Evolutionary conservation across 2,329 filamentous ascomycete genomes (phyloP), one percentile per base, ranked within the genome.

Genomic region (Sporothrix pseudoabietina): DNA sequence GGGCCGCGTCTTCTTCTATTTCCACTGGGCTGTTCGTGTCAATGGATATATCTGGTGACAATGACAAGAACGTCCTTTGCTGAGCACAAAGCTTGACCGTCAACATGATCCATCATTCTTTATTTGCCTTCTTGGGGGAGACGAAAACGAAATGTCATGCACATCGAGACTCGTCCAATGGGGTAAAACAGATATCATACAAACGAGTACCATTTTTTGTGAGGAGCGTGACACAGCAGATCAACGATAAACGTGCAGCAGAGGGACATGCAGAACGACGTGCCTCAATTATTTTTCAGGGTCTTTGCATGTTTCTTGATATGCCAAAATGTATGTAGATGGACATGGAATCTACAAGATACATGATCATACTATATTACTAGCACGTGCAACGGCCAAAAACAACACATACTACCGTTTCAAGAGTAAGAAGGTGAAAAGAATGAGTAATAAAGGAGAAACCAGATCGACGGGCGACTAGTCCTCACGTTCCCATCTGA

Each of bases 391-490:
- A 47, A 47, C 14, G 6, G 30, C 19, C 35, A n/a, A 63, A 63
- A 14, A n/a, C 59, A n/a, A 44, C n/a, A 44, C 59, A 65, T 5
- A 65, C 59, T 44, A 7, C 19, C 2, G 52, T 55, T 49, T 49
- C 30, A n/a, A 19, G 30, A 59, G 52, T 19, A 39, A 59, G 7
- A 55, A 35, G 55, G 9, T 12, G 8, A 19, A 26, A 35, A 59
- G 55, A 59, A 59, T 59, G 55, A 59, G 55, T 35, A 35, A 59
- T 35, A 59, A 59, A 59, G 55, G 6, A 59, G 30, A 39, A 35
- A 0, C 14, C n/a, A 35, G 30, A 22, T 55, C 52, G 22, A 19
- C 9, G 52, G 3, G 52, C 22, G 8, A 6, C 52, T 26, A 30
- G 52, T 55, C 52, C 4, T 8, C 12, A 26, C n/a, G n/a, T 19